Evolutionary conservation across 2,329 filamentous ascomycete species (phyloP), one percentile per base, ranked within the genome.

Genomic region (Purpureocillium lavendulum): DNA sequence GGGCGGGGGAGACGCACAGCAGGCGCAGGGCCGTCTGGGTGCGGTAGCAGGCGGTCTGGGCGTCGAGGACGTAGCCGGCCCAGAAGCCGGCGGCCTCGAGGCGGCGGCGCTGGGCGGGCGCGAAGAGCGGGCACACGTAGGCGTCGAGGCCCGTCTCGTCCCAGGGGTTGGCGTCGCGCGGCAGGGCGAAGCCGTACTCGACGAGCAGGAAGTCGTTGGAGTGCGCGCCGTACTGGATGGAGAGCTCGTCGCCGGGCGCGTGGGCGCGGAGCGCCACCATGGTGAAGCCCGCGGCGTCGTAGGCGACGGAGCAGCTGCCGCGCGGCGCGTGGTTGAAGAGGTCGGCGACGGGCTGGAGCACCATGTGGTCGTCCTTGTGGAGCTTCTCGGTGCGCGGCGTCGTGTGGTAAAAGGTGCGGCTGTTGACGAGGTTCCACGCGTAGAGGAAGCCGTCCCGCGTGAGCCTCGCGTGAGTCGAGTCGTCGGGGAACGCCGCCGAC

Each of bases 341-440:
- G 56, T 88, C 84, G 2, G 82, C 77, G 29, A 85, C 80, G 1
- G 84, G 84, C 57, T 80, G 81, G 48, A 87, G 70, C 9, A 76
- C 76, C 66, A 86, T 76, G 51, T 75, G 75, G 49, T 85, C 82
- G 48, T 73, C 57, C 50, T 60, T 52, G 49, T 59, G 47, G 17
- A 64, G 56, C 45, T 58, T 50, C 53, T 68, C 60, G 44, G 72
- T 67, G 30, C 58, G 59, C 3, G 68, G 55, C 31, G 64, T 67
- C 24, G 64, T 58, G 57, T 75, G 75, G 59, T 80, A 80, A 49
- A 81, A 81, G 0, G 73, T 77, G 44, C 77, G 70, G 13, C 76
- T 80, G 56, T 79, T 80, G 45, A 79, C 70, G 10, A 81, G 62
- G 14, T 77, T 60, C 75, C 77, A 81, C 35, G 64, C 60, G 52